Evolutionary conservation across 257 asterid genomes (phyloP).

Genomic region (Solanum clarkiae): DNA sequence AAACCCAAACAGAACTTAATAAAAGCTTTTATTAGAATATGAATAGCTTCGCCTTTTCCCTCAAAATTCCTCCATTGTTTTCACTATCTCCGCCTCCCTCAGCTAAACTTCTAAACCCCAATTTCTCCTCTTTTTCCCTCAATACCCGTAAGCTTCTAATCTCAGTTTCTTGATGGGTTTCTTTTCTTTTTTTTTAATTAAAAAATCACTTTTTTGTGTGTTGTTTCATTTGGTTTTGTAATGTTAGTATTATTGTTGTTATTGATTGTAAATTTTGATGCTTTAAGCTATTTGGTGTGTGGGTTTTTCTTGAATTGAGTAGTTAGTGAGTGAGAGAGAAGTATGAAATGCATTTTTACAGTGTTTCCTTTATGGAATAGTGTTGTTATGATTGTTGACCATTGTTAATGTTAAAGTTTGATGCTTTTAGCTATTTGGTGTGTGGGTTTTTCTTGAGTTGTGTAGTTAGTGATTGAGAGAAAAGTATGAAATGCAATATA

Average conservation of each 20-base stretch:
- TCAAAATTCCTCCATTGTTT: not conserved
- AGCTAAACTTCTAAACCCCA: not conserved
- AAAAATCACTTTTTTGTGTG: not conserved
- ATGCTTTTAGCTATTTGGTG: not conserved
- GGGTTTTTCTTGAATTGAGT: not conserved
- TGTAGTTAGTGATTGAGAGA: not conserved
- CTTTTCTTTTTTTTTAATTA: not conserved
- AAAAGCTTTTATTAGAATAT: not conserved
- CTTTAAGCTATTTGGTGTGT: not conserved
- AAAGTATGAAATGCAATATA: not conserved
- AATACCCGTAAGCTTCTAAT: conserved; percentile 1
- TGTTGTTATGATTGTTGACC: not conserved
- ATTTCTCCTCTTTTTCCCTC: not conserved
- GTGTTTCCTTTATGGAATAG: not conserved
- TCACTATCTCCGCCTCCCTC: not conserved
- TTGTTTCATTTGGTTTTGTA: not conserved
- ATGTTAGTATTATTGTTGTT: not conserved
- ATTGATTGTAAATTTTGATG: not conserved
- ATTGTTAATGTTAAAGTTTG: not conserved
- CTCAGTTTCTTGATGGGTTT: not conserved
- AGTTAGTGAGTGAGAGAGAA: not conserved
- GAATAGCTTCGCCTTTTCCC: not conserved
- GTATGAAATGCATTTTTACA: not conserved
- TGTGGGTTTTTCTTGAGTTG: not conserved
- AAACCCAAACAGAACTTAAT: not conserved